Evolutionary conservation across 352 stramenopile genomes (phyloP).

Genomic region (Phytophthora fragariaefolia): DNA sequence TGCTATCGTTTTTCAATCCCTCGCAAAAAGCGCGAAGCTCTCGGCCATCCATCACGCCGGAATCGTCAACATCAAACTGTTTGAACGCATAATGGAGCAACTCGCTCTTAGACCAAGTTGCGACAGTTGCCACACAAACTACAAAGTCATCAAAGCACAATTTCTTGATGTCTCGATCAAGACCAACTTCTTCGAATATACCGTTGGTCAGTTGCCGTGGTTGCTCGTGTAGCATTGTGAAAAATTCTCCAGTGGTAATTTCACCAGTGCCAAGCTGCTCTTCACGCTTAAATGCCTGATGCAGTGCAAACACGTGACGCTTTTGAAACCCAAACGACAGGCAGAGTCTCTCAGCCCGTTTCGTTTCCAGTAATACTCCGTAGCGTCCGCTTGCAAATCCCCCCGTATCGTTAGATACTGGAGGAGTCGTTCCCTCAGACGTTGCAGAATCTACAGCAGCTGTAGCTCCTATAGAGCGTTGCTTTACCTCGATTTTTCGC

Average conservation of each 20-base stretch:
- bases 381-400: slow-evolving; percentile 56
- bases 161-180: slow-evolving; percentile 32
- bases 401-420: slow-evolving; percentile 2
- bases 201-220: slow-evolving; percentile 62
- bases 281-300: slow-evolving; percentile 48
- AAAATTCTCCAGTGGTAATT: slow-evolving; percentile 73
- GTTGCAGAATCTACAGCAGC: slow-evolving; percentile 1
- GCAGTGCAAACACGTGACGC: slow-evolving; percentile 45
- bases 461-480: slow-evolving; percentile 6
- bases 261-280: slow-evolving; percentile 52
- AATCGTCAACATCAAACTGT: slow-evolving; percentile 71
- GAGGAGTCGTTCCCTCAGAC: neutral
- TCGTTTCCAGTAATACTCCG: slow-evolving; percentile 56
- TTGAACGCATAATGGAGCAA: slow-evolving; percentile 72
- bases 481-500: slow-evolving; percentile 23
- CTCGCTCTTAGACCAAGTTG: slow-evolving; percentile 55
- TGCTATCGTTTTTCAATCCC: slow-evolving; percentile 56
- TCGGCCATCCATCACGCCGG: slow-evolving; percentile 62
- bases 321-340: slow-evolving; percentile 53
- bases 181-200: slow-evolving; percentile 54
- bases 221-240: slow-evolving; percentile 57
- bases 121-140: slow-evolving; percentile 58
- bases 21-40: slow-evolving; percentile 65
- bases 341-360: slow-evolving; percentile 56
- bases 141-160: slow-evolving; percentile 75